Evolutionary conservation across 306 rosid species (phyloP).

Genomic region (Oxytropis ochrocephala): DNA sequence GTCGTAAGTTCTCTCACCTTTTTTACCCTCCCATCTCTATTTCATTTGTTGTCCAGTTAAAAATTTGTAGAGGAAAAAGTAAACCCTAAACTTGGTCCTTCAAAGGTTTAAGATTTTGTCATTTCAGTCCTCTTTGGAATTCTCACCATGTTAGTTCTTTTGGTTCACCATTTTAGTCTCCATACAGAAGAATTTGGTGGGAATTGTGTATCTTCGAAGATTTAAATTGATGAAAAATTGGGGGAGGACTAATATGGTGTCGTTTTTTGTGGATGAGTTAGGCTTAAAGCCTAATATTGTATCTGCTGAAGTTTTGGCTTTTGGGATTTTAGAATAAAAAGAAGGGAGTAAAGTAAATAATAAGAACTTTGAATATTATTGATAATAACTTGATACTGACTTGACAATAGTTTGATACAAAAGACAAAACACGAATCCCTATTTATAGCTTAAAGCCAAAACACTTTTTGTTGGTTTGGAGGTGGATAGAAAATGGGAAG

Average conservation of each 20-base stretch:
- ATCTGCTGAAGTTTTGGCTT: no score
- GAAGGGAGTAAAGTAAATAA: no score
- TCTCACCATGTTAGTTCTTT: neutral
- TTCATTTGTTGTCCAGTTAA: neutral
- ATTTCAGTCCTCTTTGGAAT: neutral
- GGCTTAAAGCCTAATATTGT: no score
- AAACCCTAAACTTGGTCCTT: neutral
- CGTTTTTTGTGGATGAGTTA: no score
- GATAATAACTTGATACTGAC: no score
- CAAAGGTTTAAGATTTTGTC: neutral
- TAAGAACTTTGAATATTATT: no score
- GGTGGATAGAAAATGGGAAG: neutral
- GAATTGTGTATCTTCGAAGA: neutral
- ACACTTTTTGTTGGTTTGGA: neutral
- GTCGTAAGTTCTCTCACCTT: conserved; percentile 55
- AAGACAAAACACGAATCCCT: no score
- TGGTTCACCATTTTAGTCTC: neutral
- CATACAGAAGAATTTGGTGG: neutral
- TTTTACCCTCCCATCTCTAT: neutral
- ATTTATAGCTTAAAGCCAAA: neutral
- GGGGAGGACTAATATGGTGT: neutral
- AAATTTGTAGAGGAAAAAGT: neutral
- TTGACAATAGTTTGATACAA: no score
- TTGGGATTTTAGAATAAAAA: no score
- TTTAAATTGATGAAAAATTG: neutral